Conservation (phyloP, 306 rosid genomes). For the Nissolia schottii region DNA sequence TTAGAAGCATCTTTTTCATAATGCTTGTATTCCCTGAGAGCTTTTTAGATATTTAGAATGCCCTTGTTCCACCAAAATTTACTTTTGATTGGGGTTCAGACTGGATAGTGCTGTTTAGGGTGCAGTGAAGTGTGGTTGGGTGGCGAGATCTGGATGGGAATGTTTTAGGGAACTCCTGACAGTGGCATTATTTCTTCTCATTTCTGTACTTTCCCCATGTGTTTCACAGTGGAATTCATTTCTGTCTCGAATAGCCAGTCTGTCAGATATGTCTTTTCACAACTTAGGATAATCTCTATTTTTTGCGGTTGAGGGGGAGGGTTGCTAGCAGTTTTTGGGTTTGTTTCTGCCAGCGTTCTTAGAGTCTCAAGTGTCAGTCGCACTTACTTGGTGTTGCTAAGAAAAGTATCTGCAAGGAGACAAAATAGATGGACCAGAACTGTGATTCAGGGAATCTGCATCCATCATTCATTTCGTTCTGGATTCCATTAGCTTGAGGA, state of each 20-base stretch:
- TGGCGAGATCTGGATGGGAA: neutral
- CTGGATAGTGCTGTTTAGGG: conserved; percentile 6
- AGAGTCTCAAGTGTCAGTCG: conserved; percentile 41
- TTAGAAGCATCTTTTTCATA: conserved; percentile 77
- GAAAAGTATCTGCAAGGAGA: conserved; percentile 59
- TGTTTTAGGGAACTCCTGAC: conserved; percentile 10
- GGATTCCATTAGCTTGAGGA: conserved; percentile 90
- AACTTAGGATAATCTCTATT: conserved; percentile 9
- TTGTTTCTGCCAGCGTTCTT: conserved; percentile 37
- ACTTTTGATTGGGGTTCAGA: conserved; percentile 26
- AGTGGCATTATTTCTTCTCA: neutral
- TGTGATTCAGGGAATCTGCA: conserved; percentile 72
- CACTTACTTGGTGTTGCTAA: conserved; percentile 46
- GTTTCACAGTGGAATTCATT: conserved; percentile 11
- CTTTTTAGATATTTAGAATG: conserved; percentile 33
- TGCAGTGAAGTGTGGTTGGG: conserved; percentile 21
- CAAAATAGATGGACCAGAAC: conserved; percentile 61
- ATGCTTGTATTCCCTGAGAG: conserved; percentile 53
- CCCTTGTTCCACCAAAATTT: conserved; percentile 31
- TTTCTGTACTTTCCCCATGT: conserved; percentile 20
- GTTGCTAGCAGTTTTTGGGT: conserved; percentile 7
- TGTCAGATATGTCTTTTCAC: conserved; percentile 15
- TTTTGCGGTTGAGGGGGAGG: conserved; percentile 13
- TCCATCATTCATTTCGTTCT: conserved; percentile 82
- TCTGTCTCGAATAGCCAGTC: conserved; percentile 17